Conservation (phyloP, 2,329 filamentous ascomycete genomes). For the Neospermospora avenae region DNA sequence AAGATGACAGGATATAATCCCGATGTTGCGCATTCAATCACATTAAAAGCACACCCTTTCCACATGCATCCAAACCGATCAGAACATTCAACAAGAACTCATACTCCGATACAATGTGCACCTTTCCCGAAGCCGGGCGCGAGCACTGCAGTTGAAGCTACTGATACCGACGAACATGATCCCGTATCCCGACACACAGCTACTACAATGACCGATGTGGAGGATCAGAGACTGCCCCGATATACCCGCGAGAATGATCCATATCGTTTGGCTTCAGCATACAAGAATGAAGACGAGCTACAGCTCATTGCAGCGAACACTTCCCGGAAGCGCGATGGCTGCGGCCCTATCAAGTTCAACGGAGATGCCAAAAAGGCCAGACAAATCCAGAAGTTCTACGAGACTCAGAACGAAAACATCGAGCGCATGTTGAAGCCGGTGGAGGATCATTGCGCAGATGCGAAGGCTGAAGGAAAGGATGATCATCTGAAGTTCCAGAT, state of each 20-base stretch:
- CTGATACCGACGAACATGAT: conserved; percentile 29
- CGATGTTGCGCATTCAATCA: conserved; percentile 33
- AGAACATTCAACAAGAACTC: conserved; percentile 24
- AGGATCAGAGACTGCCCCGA: conserved; percentile 35
- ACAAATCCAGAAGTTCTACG: conserved; percentile 75
- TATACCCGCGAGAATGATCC: conserved; percentile 64
- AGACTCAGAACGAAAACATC: conserved; percentile 89
- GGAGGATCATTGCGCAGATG: conserved; percentile 81
- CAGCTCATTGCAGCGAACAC: conserved; percentile 76
- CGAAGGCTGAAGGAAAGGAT: conserved; percentile 70
- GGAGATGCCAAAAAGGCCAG: conserved; percentile 40
- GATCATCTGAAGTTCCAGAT: conserved; percentile 76
- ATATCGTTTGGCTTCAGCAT: conserved; percentile 70
- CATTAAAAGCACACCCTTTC: conserved; percentile 34
- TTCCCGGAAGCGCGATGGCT: conserved; percentile 66
- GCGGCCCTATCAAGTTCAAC: conserved; percentile 36
- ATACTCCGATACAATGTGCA: conserved; percentile 27
- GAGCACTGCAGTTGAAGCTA: conserved; percentile 41
- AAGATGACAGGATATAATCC: conserved; percentile 25
- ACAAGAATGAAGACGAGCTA: conserved; percentile 77
- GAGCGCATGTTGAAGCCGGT: conserved; percentile 88
- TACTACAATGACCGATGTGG: conserved; percentile 39
- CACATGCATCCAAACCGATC: conserved; percentile 30
- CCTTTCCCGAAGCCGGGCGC: conserved; percentile 36
- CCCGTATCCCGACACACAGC: conserved; percentile 29